Evolutionary conservation across 495 filamentous ascomycete species (phyloP).

Genomic region (Parachaetomium inaequale): DNA sequence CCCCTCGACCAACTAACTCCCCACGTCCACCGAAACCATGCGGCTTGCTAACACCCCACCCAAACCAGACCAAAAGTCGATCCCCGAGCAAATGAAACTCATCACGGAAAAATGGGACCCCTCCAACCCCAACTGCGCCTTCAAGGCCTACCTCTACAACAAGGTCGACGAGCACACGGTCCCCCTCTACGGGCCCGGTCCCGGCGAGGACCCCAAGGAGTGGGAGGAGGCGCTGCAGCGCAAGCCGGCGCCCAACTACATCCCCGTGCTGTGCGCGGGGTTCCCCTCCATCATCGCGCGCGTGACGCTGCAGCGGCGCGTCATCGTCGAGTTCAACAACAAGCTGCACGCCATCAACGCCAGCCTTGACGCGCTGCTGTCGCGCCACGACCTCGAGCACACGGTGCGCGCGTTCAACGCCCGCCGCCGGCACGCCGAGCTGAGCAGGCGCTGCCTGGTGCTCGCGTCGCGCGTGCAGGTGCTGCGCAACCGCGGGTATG

Average conservation of each 20-base stretch:
- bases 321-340: slow-evolving; percentile 66
- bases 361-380: slow-evolving; percentile 70
- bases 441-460: slow-evolving; percentile 75
- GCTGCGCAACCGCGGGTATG: slow-evolving; percentile 86
- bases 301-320: slow-evolving; percentile 70
- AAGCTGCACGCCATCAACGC: slow-evolving; percentile 92
- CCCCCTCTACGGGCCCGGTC: slow-evolving; percentile 74
- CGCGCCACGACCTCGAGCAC: slow-evolving; percentile 76
- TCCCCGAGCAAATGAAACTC: slow-evolving; percentile 77
- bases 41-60: slow-evolving; percentile 19
- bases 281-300: slow-evolving; percentile 66
- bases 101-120: slow-evolving; percentile 84
- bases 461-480: slow-evolving; percentile 91
- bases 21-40: background rate
- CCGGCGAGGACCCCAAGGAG: slow-evolving; percentile 72
- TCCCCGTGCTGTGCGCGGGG: slow-evolving; percentile 61
- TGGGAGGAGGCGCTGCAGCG: slow-evolving; percentile 92
- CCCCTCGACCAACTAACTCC: background rate
- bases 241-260: slow-evolving; percentile 71
- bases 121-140: slow-evolving; percentile 62
- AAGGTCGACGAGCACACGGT: slow-evolving; percentile 72
- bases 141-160: slow-evolving; percentile 95
- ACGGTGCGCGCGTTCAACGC: slow-evolving; percentile 76
- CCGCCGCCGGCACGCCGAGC: slow-evolving; percentile 70
- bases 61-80: slow-evolving; percentile 64